These are phyloP conservation scores for Apophysomyces sp. DNA, from an alignment of 371 early-diverging fungal genomes.

Conservation along the genomic window DNA sequence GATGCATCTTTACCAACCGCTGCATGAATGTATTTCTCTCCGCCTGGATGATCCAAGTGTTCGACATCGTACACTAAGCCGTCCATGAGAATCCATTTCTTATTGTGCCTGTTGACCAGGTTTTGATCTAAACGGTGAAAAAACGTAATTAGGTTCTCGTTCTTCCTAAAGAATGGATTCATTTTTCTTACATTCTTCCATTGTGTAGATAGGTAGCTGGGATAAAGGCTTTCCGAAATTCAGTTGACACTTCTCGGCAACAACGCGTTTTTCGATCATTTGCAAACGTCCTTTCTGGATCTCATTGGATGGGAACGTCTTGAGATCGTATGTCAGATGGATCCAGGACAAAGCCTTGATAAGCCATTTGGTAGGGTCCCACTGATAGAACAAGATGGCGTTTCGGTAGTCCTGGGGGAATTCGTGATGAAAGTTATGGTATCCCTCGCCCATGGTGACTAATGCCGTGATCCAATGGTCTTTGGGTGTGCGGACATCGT, in stretches of 20 bases:
- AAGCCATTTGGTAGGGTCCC: slow-evolving; percentile 96
- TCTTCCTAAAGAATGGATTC: too few relatives aligned
- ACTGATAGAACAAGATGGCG: slow-evolving; percentile 86
- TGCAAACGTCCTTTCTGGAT: slow-evolving; percentile 80
- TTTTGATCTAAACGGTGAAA: too few relatives aligned
- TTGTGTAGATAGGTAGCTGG: slow-evolving; percentile 73
- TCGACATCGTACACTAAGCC: slow-evolving; percentile 89
- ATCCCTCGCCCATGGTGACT: slow-evolving; percentile 83
- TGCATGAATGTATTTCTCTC: slow-evolving; percentile 72
- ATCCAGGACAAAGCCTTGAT: slow-evolving; percentile 65
- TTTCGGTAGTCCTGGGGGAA: slow-evolving; percentile 97
- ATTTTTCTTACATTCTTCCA: slow-evolving; percentile 67
- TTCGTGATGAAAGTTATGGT: slow-evolving; percentile 93
- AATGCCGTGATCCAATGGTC: slow-evolving; percentile 82
- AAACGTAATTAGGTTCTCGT: too few relatives aligned
- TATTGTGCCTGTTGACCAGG: slow-evolving; percentile 56
- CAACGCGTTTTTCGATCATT: slow-evolving; percentile 84
- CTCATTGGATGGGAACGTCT: slow-evolving; percentile 89
- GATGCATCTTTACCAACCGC: slow-evolving; percentile 87
- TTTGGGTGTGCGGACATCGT: slow-evolving; percentile 79
- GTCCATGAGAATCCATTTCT: slow-evolving; percentile 85
- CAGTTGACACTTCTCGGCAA: slow-evolving; percentile 55
- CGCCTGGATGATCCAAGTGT: slow-evolving; percentile 93
- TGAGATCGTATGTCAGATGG: slow-evolving; percentile 86
- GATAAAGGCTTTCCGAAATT: slow-evolving; percentile 75